A percentile compares a stretch with the other conserved stretches of the same genome.
phyloP scores from a whole-genome alignment of 768 basidiomycete genomes.

The Pisolithus marmoratus region DNA sequence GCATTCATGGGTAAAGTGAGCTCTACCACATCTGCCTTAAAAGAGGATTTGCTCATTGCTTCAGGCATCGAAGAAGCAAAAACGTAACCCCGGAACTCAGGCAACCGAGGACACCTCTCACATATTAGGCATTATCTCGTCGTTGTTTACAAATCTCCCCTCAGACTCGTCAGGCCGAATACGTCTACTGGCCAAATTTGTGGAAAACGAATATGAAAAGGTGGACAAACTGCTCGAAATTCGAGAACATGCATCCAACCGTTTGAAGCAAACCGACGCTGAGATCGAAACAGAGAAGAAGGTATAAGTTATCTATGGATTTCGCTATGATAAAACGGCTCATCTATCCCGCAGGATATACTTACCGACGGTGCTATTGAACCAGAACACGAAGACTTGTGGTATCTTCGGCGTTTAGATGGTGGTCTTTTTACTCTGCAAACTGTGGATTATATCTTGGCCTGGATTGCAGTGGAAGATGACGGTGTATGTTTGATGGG shows the following conservation, averaged over 20 bases:
- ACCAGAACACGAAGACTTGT: slow-evolving; percentile 63
- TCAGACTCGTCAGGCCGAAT: slow-evolving; percentile 79
- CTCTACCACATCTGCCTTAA: background rate
- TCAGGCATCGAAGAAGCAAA: slow-evolving; percentile 61
- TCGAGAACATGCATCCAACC: slow-evolving; percentile 59
- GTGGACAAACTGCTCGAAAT: slow-evolving; percentile 89
- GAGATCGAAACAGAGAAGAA: slow-evolving; percentile 69
- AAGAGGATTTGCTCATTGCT: slow-evolving; percentile 8
- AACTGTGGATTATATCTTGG: slow-evolving; percentile 88
- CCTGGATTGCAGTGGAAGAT: slow-evolving; percentile 97
- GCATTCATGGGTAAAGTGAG: slow-evolving; percentile 91
- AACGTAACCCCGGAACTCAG: slow-evolving; percentile 37
- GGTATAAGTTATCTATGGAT: slow-evolving; percentile 30
- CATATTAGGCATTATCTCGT: slow-evolving; percentile 81
- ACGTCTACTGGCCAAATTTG: slow-evolving; percentile 88
- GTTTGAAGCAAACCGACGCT: slow-evolving; percentile 55
- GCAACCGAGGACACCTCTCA: slow-evolving; percentile 83
- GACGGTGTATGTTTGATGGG: slow-evolving; percentile 67
- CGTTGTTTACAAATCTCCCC: slow-evolving; percentile 79
- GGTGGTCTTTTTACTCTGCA: slow-evolving; percentile 86
- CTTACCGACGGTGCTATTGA: slow-evolving; percentile 52
- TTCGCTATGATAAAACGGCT: background rate
- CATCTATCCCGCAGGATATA: slow-evolving; percentile 38
- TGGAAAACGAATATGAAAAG: slow-evolving; percentile 90
- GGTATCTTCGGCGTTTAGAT: slow-evolving; percentile 85